Evolutionary conservation across 1,139 yeast genomes (phyloP).

Genomic region (Candida freyschussii): DNA sequence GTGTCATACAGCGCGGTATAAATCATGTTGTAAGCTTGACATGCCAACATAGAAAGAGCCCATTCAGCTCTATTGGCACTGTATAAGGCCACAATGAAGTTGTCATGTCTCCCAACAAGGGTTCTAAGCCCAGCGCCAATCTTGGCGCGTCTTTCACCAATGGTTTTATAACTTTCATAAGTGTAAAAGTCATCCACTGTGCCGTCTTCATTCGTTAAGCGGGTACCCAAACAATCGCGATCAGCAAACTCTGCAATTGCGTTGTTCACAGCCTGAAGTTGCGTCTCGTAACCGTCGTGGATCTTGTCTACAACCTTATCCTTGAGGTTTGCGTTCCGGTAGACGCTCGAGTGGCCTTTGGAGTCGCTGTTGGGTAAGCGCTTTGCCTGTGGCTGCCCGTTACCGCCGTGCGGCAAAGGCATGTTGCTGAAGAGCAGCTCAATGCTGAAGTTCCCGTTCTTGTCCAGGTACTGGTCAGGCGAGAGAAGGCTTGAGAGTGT

Average conservation of each 20-base stretch:
- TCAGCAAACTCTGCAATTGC: constrained; percentile 28
- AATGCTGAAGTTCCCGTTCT: constrained; percentile 7
- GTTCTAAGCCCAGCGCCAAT: constrained; percentile 60
- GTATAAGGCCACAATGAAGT: constrained; percentile 49
- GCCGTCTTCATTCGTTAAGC: constrained; percentile 27
- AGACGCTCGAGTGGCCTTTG: constrained; percentile 8
- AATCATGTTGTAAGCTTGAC: constrained; percentile 45
- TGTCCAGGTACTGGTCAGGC: constrained; percentile 1
- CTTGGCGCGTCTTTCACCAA: constrained; percentile 39
- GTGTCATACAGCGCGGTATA: constrained; percentile 65
- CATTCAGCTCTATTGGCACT: constrained; percentile 57
- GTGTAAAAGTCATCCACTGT: constrained; percentile 34
- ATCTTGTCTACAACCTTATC: constrained; percentile 30
- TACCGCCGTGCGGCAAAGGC: constrained; percentile 6
- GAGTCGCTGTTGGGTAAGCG: constrained; percentile 3
- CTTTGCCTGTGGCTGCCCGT: constrained; percentile 1
- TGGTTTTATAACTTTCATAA: constrained; percentile 42
- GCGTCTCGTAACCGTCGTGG: constrained; percentile 39
- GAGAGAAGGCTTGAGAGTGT: no score
- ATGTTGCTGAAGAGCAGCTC: constrained; percentile 1
- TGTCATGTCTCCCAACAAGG: constrained; percentile 32
- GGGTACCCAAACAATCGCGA: constrained; percentile 34
- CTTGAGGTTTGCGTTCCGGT: constrained; percentile 5
- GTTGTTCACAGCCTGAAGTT: constrained; percentile 33
- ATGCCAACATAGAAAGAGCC: constrained; percentile 57